phyloP scores from a whole-genome alignment of 2,329 filamentous ascomycete species.

The Verticillium longisporum region DNA sequence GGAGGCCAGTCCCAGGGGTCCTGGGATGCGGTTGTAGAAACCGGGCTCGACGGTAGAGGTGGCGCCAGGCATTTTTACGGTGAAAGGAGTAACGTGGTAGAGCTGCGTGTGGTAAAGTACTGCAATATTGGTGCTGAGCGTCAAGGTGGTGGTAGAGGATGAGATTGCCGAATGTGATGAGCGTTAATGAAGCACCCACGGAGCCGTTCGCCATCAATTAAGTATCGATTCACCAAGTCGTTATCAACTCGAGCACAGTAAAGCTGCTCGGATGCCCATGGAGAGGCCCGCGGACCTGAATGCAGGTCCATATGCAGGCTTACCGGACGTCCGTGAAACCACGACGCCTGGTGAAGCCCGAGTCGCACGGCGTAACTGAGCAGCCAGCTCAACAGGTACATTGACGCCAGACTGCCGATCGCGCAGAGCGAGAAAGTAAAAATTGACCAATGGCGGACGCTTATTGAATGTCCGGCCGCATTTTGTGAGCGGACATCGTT shows the following conservation, averaged over 20 bases:
- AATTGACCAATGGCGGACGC: background rate
- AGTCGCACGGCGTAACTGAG: background rate
- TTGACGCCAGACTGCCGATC: background rate
- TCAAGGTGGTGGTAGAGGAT: background rate
- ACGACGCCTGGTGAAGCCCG: background rate
- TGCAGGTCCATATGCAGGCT: background rate
- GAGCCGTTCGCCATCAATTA: background rate
- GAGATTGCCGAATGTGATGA: background rate
- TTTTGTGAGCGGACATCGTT: background rate
- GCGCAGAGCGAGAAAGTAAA: background rate
- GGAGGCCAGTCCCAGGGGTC: conserved; percentile 29
- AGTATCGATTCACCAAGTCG: background rate
- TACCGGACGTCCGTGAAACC: conserved; percentile 2
- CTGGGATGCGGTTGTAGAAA: conserved; percentile 29
- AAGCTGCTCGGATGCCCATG: conserved; percentile 1
- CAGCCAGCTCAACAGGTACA: background rate
- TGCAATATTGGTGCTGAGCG: background rate
- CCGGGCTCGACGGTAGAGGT: conserved; percentile 15
- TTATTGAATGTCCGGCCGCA: background rate
- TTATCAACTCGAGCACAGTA: background rate
- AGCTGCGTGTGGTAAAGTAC: too few relatives aligned
- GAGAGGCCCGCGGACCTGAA: background rate
- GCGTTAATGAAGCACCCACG: background rate
- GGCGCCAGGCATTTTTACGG: conserved; percentile 24
- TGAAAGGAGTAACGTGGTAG: background rate